Evolutionary conservation across 352 stramenopile species (phyloP), one percentile per base, ranked within the genome.

Genomic region (Globisporangium heterothallicum): DNA sequence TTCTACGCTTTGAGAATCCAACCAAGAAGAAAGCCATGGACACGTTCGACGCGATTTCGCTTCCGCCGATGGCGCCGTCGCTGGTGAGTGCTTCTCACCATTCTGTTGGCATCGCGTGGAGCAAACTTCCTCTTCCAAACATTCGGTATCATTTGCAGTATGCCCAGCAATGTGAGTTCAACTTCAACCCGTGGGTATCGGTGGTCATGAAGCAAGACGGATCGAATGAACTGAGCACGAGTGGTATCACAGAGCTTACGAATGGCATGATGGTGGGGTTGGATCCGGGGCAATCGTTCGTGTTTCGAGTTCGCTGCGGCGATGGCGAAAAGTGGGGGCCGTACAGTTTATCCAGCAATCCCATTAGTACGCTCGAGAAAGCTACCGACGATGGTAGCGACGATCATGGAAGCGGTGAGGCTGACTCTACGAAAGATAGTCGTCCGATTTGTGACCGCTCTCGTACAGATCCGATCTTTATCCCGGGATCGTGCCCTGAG

Each of bases 231-330:
- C 50, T 84, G 26, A 68, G 75, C 50, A 63, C 61, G 6, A 78
- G 52, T 6, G 68, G 70, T 10, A 64, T 74, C 43, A 85, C 69
- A 4, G 58, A 65, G 18, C 56, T 84, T 21, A 86, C 71, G 14
- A 84, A 79, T 30, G 78, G 78, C 3, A 86, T 74, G 5, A 71
- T 89, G 59, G 74, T 85, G 32, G 77, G 77, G 0, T 63, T 89
- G 14, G 72, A 84, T 19, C 72, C 74, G 0, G 62, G 59, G 8
- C 61, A 87, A 42, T 64, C 67, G 25, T 58, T 85, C 24, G 70
- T 86, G 4, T 86, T 89, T 42, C 76, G 78, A 1, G 70, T 89
- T 19, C 78, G 78, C 34, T 89, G 74, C 42, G 74, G 77, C 6
- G 61, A 70, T 42, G 64, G 63, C 6, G 59, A 79, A n/a, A 70